Evolutionary conservation across 306 rosid genomes (phyloP), one percentile per base, ranked within the genome.

Genomic region (Erythrophleum fordii): DNA sequence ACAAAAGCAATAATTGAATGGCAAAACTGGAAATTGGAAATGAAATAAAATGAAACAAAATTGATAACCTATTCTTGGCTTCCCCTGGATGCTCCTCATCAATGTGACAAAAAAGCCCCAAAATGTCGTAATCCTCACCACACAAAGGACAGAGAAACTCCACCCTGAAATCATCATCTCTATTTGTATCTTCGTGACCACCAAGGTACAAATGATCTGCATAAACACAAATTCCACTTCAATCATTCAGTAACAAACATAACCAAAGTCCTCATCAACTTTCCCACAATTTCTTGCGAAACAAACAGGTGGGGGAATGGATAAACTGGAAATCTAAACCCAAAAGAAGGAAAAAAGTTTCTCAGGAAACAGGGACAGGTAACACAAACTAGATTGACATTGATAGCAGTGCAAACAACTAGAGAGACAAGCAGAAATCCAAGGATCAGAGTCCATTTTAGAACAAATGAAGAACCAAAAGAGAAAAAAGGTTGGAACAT

Each of bases 91-190:
- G 97, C 22, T 92, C 91, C 83, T 87, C 92, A 28, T 92, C 94
- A 87, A 92, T 88, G 88, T 92, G 97, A 53, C 94, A 90, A 59
- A 94, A 92, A 77, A 92, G 97, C 48, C 91, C 92, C 82, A 92
- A 88, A 41, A 92, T 82, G 44, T 92, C 97, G 72, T 88, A 92
- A 75, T 90, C 91, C 66, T 90, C 94, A 6, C 88, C 87, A 25
- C 97, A 92, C 61, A 88, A 90, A 56, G 97, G 94, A 74, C 97
- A 92, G 11, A 90, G 81, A 69, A 75, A 92, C 80, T 92, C 97
- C 46, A 88, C 83, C 73, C 83, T 82, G 44, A 45, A 45, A 45
- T 45, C 51, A 45, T 45, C 51, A 5, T 45, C 51, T 45, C 17
- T 17, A 8, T 45, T 17, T 17, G 6, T 11, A 45, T 45, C 51